Base-by-base conservation (phyloP, 2,329 filamentous ascomycete genomes). In the Monilinia vaccinii-corymbosi region DNA sequence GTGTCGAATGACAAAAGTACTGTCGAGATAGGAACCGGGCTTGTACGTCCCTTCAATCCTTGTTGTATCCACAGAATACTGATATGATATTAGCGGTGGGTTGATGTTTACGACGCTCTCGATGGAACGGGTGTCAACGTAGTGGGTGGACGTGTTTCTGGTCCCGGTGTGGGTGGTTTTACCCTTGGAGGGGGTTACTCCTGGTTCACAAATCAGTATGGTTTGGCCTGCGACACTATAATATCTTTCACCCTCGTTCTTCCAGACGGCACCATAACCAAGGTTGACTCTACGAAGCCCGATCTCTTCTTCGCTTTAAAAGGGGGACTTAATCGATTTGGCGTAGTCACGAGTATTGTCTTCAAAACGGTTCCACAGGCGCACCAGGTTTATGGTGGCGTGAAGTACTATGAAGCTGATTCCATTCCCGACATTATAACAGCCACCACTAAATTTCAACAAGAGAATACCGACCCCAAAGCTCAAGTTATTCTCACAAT, bases 131-230 rank as follows among this genome's bases (percentile, higher is more conserved):
- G 47, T 32, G 57, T 66, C 13, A 62, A 62, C n/a, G 60, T 62
- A 9, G 55, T 66, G 9, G 64, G 64, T 42, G 64, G 64, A 14
- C 51, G 64, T 40, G 62, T 71, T n/a, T 6, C 64, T 68, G 68
- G 50, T 31, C 62, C 57, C 9, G 68, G 74, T 25, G 62, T 75
- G 55, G 64, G 62, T 16, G 74, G 72, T 28, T 70, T 71, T 16
- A 73, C 68, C 18, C 74, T 73, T 40, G 72, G 73, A 50, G 67
- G 66, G 2, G 63, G 60, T 8, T 71, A 73, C 76, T 65, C 70
- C 66, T 63, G 66, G 58, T 50, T 60, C 6, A 66, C 57, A 60
- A 3, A 73, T 25, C 63, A 62, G 68, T 56, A 69, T n/a, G 63
- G 68, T 6, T 59, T 75, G 13, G 73, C 75, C 4, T 71, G 69